Conservation (phyloP, 768 basidiomycete genomes). For the Tulasnella sp. region DNA sequence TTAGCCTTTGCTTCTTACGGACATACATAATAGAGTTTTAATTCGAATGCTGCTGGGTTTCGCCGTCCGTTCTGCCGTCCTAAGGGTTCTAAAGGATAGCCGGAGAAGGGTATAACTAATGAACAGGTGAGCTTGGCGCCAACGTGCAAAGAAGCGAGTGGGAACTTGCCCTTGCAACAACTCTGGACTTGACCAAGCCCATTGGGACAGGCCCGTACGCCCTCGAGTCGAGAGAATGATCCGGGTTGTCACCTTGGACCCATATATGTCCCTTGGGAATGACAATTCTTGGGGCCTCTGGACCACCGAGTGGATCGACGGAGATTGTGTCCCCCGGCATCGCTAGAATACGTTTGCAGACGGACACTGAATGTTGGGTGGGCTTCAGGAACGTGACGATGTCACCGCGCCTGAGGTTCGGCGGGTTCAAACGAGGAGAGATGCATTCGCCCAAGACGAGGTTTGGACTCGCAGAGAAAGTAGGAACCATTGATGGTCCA, state of each 20-base stretch:
- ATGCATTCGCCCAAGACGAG: slow-evolving; percentile 31
- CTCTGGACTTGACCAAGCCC: slow-evolving; percentile 63
- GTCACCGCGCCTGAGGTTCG: slow-evolving; percentile 62
- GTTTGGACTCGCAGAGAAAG: slow-evolving; percentile 35
- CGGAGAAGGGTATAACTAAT: slow-evolving; percentile 12
- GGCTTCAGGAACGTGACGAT: slow-evolving; percentile 71
- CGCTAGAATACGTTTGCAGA: slow-evolving; percentile 89
- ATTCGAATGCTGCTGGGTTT: not conserved
- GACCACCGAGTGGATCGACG: slow-evolving; percentile 60
- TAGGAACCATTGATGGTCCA: slow-evolving; percentile 39
- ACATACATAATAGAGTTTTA: not conserved
- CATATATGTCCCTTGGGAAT: slow-evolving; percentile 86
- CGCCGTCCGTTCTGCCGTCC: not conserved
- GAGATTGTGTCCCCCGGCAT: slow-evolving; percentile 85
- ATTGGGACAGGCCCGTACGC: slow-evolving; percentile 90
- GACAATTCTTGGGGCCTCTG: slow-evolving; percentile 57
- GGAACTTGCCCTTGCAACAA: slow-evolving; percentile 37
- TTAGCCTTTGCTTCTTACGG: not conserved
- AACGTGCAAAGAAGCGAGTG: not conserved
- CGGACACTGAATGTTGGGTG: slow-evolving; percentile 54
- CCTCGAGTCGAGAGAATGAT: slow-evolving; percentile 80
- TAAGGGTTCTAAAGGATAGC: not conserved
- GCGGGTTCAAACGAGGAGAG: slow-evolving; percentile 24
- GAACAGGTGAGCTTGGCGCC: not conserved
- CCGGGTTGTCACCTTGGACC: slow-evolving; percentile 86